Evolutionary conservation across 805 yeast genomes (phyloP).

Genomic region (Candida pini): DNA sequence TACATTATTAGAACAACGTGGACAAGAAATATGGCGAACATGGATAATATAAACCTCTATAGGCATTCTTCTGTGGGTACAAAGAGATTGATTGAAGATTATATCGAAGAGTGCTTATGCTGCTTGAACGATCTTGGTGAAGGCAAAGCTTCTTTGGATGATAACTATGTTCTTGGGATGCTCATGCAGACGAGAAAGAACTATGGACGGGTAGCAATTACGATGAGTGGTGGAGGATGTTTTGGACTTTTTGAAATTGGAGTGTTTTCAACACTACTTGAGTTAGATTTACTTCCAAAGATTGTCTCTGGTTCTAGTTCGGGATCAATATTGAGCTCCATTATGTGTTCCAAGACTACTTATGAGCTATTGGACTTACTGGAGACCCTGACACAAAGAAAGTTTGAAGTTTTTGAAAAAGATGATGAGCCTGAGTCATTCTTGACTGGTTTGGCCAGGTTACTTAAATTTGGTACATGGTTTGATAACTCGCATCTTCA

Average conservation of each 20-base stretch:
- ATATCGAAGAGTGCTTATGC: conserved; percentile 66
- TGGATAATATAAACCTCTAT: conserved; percentile 76
- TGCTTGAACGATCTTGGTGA: conserved; percentile 36
- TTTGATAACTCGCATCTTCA: conserved; percentile 71
- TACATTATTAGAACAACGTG: conserved; percentile 80
- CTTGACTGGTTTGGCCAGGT: conserved; percentile 47
- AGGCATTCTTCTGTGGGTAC: conserved; percentile 82
- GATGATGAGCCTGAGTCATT: conserved; percentile 47
- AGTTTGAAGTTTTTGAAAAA: conserved; percentile 46
- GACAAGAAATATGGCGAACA: conserved; percentile 79
- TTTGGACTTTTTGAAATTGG: conserved; percentile 93
- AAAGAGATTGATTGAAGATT: conserved; percentile 75
- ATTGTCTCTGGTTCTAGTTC: conserved; percentile 93
- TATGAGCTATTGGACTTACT: conserved; percentile 61
- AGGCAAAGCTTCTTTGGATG: conserved; percentile 46
- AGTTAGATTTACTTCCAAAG: conserved; percentile 71
- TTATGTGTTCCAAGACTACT: conserved; percentile 73
- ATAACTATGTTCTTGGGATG: conserved; percentile 66
- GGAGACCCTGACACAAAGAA: conserved; percentile 52
- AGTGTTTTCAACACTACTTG: conserved; percentile 73
- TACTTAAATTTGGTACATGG: conserved; percentile 84
- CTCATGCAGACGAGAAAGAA: conserved; percentile 83
- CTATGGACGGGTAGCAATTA: conserved; percentile 89
- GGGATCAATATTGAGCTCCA: conserved; percentile 90
- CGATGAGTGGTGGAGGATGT: conserved; percentile 94